Percentiles rank a stretch among this genome's conserved stretches.
phyloP scores from a whole-genome alignment of 2,329 filamentous ascomycete species.

The Raffaelea ambrosiae region DNA sequence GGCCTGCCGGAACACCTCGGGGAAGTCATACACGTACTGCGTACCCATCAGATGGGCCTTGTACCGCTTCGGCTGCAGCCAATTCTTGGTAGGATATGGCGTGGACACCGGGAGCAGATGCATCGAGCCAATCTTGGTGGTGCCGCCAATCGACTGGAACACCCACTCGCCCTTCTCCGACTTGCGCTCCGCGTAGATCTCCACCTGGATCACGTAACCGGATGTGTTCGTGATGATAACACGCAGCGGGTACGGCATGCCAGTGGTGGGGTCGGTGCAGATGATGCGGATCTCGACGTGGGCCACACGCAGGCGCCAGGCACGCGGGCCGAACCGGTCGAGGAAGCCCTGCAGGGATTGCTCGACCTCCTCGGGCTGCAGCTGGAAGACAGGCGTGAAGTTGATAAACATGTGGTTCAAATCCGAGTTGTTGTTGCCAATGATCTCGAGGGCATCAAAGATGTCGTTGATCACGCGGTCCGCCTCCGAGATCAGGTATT shows the following conservation, averaged over 20 bases:
- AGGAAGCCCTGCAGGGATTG: slow-evolving; percentile 90
- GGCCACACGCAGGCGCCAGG: slow-evolving; percentile 92
- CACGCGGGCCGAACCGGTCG: slow-evolving; percentile 88
- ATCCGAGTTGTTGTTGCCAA: slow-evolving; percentile 98
- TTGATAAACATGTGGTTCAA: slow-evolving; percentile 99
- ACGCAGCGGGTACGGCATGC: slow-evolving; percentile 81
- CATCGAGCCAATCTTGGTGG: slow-evolving; percentile 90
- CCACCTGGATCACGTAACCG: slow-evolving; percentile 93
- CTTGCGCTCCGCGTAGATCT: slow-evolving; percentile 96
- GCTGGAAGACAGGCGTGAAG: slow-evolving; percentile 93
- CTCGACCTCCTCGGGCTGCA: slow-evolving; percentile 83
- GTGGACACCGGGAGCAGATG: slow-evolving; percentile 85
- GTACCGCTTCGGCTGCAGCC: slow-evolving; percentile 97
- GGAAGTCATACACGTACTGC: slow-evolving; percentile 99
- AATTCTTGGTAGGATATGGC: slow-evolving; percentile 96
- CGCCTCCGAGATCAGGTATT: slow-evolving; percentile 96
- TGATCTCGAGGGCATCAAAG: slow-evolving; percentile 93
- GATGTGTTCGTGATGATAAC: slow-evolving; percentile 98
- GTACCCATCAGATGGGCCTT: slow-evolving; percentile 99
- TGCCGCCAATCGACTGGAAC: slow-evolving; percentile 95
- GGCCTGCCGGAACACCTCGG: slow-evolving; percentile 95
- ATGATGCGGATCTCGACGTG: slow-evolving; percentile 98
- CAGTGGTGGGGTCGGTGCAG: slow-evolving; percentile 82
- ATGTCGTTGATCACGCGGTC: slow-evolving; percentile 97
- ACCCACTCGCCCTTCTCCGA: slow-evolving; percentile 97